Percentiles rank a stretch among this genome's conserved stretches.
Conservation (phyloP, 495 filamentous ascomycete species). For the Geopyxis carbonaria region DNA sequence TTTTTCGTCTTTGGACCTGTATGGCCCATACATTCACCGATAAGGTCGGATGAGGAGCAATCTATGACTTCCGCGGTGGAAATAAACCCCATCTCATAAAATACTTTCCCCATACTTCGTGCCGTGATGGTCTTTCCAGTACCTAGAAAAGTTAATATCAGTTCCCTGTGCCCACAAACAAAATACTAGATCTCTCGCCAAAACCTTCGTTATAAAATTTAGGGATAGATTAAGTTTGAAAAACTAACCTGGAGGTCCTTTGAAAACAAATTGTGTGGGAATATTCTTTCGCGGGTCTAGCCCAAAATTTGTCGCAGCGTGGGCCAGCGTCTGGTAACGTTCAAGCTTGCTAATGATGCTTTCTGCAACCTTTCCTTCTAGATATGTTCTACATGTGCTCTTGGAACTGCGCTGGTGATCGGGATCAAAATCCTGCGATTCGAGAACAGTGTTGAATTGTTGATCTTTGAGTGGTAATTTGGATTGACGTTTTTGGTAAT, state of each 20-base stretch:
- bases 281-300: neutral
- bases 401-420: slow-evolving; percentile 41
- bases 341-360: slow-evolving; percentile 2
- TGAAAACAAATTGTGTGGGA: slow-evolving; percentile 5
- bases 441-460: slow-evolving; percentile 27
- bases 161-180: neutral
- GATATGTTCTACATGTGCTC: slow-evolving; percentile 27
- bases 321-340: neutral
- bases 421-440: slow-evolving; percentile 50
- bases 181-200: neutral
- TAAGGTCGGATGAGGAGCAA: slow-evolving; percentile 42
- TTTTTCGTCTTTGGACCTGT: slow-evolving; percentile 46
- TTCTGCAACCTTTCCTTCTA: neutral
- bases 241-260: slow-evolving; percentile 5
- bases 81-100: slow-evolving; percentile 53
- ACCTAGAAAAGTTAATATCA: slow-evolving; percentile 27
- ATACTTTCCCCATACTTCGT: slow-evolving; percentile 52
- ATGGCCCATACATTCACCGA: slow-evolving; percentile 45
- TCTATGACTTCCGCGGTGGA: slow-evolving; percentile 38
- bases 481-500: slow-evolving; percentile 34
- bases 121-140: slow-evolving; percentile 65
- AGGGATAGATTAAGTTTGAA: slow-evolving; percentile 13
- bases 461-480: slow-evolving; percentile 6
- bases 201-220: neutral
- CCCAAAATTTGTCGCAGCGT: neutral